These are phyloP conservation scores for Dioscorea cayenensis DNA, from an alignment of 116 monocot species.

Conservation along the genomic window DNA sequence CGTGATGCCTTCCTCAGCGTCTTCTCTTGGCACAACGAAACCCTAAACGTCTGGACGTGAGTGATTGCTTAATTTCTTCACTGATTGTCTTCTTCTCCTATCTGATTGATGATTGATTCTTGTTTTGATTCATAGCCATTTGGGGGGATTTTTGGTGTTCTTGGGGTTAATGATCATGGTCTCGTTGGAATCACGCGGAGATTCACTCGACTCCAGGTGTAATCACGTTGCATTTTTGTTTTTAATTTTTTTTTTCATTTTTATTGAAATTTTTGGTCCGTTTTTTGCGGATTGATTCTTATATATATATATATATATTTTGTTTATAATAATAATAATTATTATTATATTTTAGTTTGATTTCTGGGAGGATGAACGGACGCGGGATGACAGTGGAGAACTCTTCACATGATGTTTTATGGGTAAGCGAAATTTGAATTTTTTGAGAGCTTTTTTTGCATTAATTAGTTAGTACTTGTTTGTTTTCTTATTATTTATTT, in stretches of 20 bases:
- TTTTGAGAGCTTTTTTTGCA: not conserved
- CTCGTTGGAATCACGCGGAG: conserved; percentile 35
- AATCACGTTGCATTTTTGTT: not conserved
- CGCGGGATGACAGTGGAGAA: conserved; percentile 8
- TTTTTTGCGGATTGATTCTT: conserved; percentile 1
- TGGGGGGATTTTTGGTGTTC: conserved; percentile 83
- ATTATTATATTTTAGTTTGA: conserved; percentile 16
- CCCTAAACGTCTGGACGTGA: conserved; percentile 97
- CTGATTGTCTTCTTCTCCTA: not conserved
- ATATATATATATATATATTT: not conserved
- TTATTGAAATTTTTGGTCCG: not conserved
- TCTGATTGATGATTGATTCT: not conserved
- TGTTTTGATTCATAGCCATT: conserved; percentile 38
- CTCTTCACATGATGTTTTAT: conserved; percentile 9
- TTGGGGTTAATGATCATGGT: conserved; percentile 41
- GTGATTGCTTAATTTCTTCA: not conserved
- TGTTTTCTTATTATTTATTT: not conserved
- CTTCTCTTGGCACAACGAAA: conserved; percentile 96
- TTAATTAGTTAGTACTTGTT: not conserved
- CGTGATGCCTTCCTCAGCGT: conserved; percentile 66
- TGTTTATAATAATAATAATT: not conserved
- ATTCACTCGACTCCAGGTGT: conserved; percentile 27
- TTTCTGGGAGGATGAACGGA: conserved; percentile 11
- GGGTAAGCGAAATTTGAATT: conserved; percentile 17
- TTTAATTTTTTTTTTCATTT: not conserved